Base-by-base conservation (phyloP, 495 filamentous ascomycete genomes). In the Bathelium albidoporum region DNA sequence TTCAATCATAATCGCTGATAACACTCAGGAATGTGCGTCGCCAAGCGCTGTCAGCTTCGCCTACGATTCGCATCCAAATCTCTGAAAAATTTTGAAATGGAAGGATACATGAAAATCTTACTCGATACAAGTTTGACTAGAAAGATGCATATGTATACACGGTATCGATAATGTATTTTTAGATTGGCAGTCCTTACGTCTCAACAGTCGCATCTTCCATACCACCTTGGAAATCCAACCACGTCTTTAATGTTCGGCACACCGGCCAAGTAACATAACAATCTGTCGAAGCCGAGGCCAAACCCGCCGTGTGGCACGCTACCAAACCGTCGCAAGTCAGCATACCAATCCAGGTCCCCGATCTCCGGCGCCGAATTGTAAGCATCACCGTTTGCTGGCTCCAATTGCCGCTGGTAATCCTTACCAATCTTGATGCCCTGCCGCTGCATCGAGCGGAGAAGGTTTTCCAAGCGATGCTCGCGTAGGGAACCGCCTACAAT, bases 271-370 rank as follows among this genome's bases (percentile, higher is more conserved):
- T 96, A 97, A 65, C 85, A 83, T 67, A 98, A 72, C 61, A 97
- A 80, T 45, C 94, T 83, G 77, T 98, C 94, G 73, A 97, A 95
- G 0, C 94, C 94, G 59, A 97, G 72, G 1, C 94, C 94, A 76
- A 97, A 98, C 1, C 94, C 94, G 31, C 94, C 94, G 72, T 97
- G 94, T n/a, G 92, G 91, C 34, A 91, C 88, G 68, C 86, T 91
- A 29, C 94, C 94, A 85, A 90, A 98, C 62, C 89, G 87, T 58
- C 94, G 87, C 55, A 98, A 81, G 70, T 98, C 94, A n/a, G 90
- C 76, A 73, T 97, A 98, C 94, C 94, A 98, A 65, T 88, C 82
- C 16, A 98, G 79, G 65, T 75, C 77, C 1, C 64, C 63, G 32
- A 65, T 67, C 18, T 62, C 67, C 32, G 66, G 49, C 41, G 62